A percentile compares a stretch with the other conserved stretches of the same genome.
Evolutionary conservation across 2,329 filamentous ascomycete genomes (phyloP).

Genomic region (Fusarium dimerum): DNA sequence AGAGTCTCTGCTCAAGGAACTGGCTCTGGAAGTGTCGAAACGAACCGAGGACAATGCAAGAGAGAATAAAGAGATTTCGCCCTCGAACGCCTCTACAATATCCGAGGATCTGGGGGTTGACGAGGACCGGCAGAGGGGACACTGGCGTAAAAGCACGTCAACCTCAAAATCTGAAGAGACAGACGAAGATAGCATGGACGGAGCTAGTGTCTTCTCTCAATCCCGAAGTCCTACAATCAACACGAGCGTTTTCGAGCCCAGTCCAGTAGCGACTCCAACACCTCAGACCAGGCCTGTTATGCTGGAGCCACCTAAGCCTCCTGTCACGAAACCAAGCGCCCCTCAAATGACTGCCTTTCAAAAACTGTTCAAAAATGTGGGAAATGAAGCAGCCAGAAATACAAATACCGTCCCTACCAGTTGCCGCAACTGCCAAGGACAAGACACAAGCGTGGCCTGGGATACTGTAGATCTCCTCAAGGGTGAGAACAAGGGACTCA

Average conservation of each 20-base stretch:
- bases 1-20: slow-evolving; percentile 49
- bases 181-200: slow-evolving; percentile 53
- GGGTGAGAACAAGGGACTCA: slow-evolving; percentile 63
- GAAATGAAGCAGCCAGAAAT: slow-evolving; percentile 36
- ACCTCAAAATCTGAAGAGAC: slow-evolving; percentile 51
- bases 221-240: slow-evolving; percentile 58
- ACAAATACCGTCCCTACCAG: slow-evolving; percentile 20
- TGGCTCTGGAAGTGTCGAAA: slow-evolving; percentile 52
- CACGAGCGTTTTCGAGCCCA: slow-evolving; percentile 37
- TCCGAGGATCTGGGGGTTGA: slow-evolving; percentile 58
- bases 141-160: slow-evolving; percentile 45
- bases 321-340: slow-evolving; percentile 34
- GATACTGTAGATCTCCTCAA: slow-evolving; percentile 62
- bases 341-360: slow-evolving; percentile 39
- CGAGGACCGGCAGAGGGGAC: slow-evolving; percentile 46
- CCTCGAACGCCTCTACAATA: slow-evolving; percentile 44
- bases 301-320: slow-evolving; percentile 22
- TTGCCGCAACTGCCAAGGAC: slow-evolving; percentile 60
- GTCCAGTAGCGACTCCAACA: slow-evolving; percentile 19
- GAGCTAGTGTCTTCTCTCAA: slow-evolving; percentile 61
- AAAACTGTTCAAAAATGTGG: slow-evolving; percentile 44
- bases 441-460: slow-evolving; percentile 62
- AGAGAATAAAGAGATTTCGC: slow-evolving; percentile 28
- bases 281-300: slow-evolving; percentile 25
- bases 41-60: slow-evolving; percentile 41